Evolutionary conservation across 2,329 filamentous ascomycete species (phyloP).

Genomic region (Aureobasidium sp.): DNA sequence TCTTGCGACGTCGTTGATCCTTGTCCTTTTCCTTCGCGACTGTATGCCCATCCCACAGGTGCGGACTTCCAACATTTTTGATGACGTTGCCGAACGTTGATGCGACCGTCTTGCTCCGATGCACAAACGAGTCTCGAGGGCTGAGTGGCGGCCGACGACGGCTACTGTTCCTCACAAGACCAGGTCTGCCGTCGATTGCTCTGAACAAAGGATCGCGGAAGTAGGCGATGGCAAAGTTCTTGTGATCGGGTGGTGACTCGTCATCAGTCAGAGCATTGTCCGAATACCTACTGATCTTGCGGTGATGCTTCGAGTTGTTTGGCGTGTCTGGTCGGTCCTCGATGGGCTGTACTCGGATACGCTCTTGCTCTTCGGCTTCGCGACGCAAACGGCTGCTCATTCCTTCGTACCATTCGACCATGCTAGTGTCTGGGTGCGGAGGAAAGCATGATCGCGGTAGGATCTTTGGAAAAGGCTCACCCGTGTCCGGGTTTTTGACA

Average conservation of each 20-base stretch:
- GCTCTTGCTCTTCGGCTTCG: constrained; percentile 59
- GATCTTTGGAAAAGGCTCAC: constrained; percentile 61
- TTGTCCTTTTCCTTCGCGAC: constrained; percentile 24
- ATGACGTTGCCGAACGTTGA: constrained; percentile 39
- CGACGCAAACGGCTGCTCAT: constrained; percentile 76
- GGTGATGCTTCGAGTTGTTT: constrained; percentile 18
- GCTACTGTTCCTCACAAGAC: constrained; percentile 44
- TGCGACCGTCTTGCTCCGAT: constrained; percentile 40
- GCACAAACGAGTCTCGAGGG: constrained; percentile 35
- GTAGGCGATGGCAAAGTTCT: constrained; percentile 50
- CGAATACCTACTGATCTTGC: constrained; percentile 23
- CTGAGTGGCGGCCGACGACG: constrained; percentile 34
- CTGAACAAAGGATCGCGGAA: constrained; percentile 57
- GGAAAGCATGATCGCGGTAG: constrained; percentile 78
- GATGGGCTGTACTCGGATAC: constrained; percentile 22
- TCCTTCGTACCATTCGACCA: constrained; percentile 85
- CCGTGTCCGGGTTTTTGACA: constrained; percentile 75
- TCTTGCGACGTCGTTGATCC: constrained; percentile 22
- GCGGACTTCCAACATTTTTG: constrained; percentile 37
- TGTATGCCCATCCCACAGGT: constrained; percentile 38
- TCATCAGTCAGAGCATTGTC: constrained; percentile 25
- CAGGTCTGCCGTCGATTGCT: constrained; percentile 47
- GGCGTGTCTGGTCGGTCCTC: constrained; percentile 28
- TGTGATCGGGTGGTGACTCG: constrained; percentile 43
- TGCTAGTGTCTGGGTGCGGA: constrained; percentile 75